Evolutionary conservation across 805 yeast species (phyloP), one percentile per base, ranked within the genome.

Genomic region (Lipomyces chichibuensis): DNA sequence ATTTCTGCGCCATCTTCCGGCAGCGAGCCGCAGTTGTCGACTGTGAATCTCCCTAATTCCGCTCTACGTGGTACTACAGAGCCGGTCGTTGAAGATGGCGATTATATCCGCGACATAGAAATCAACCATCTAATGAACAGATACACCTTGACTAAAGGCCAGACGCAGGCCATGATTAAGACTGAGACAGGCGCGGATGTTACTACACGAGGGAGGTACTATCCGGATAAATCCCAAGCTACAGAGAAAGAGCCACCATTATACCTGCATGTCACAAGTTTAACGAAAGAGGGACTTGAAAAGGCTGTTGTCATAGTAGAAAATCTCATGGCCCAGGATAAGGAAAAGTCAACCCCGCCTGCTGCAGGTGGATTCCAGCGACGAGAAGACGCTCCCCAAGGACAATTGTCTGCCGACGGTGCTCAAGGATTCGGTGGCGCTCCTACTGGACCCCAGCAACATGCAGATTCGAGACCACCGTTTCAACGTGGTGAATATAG

Each of bases 261-360:
- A 29, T 74, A 74, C 59, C 70, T 77, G 23, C 73, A 70, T 53
- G 90, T 92, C 25, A 91, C 91, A 74, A 97, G 91, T 75, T 87
- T 89, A 70, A 63, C 69, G 6, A 66, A 75, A 46, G 75, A 72
- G 23, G 65, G 72, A 4, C 65, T 77, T n/a, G 85, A 82, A 71
- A 89, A 89, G 76, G 93, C 97, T 1, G 75, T 82, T 43, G 74
- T 80, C n/a, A 88, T 85, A 57, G 95, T 90, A 20, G 81, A 86
- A 13, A 95, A 90, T 52, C 69, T 76, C 29, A 76, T 76, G 56
- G 67, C 71, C 32, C 67, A 68, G 61, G 79, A 77, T 49, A 67
- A 52, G 29, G 49, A 43, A n/a, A 43, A 43, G 49, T 43, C 49
- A n/a, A n/a, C 49, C 13, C 69, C 59, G 57, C 67, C 68, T 11